Percentiles rank a stretch among this genome's conserved stretches.
Evolutionary conservation across 169 alveolate species (phyloP).

Genomic region (Prorocentrum cordatum): DNA sequence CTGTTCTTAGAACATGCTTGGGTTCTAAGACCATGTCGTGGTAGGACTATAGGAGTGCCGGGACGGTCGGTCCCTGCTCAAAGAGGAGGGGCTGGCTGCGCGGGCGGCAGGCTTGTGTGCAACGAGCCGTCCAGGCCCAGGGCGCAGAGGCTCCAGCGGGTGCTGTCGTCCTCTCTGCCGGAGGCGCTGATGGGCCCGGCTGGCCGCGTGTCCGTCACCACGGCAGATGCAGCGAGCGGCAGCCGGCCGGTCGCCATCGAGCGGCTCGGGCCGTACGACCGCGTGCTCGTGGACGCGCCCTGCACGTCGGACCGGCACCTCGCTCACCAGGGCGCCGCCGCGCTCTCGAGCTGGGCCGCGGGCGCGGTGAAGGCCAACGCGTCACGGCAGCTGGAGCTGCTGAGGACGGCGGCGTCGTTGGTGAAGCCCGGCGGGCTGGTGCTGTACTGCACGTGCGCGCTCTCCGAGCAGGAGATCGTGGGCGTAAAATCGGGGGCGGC

Average conservation of each 20-base stretch:
- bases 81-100: no score
- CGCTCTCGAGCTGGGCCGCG: slow-evolving; percentile 17
- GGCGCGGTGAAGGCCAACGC: slow-evolving; percentile 55
- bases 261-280: slow-evolving; percentile 23
- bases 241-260: neutral
- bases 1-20: no score
- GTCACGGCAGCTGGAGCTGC: slow-evolving; percentile 27
- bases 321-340: neutral
- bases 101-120: slow-evolving; percentile 1
- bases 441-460: slow-evolving; percentile 31
- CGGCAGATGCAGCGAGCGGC: slow-evolving; percentile 2
- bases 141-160: neutral
- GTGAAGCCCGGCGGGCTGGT: slow-evolving; percentile 24
- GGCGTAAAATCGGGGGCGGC: no score
- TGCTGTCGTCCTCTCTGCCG: slow-evolving; percentile 18
- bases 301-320: slow-evolving; percentile 48
- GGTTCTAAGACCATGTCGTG: no score
- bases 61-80: no score
- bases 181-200: neutral
- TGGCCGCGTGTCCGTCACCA: neutral
- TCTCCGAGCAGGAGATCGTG: slow-evolving; percentile 31
- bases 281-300: slow-evolving; percentile 16
- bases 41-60: no score
- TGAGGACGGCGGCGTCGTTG: neutral
- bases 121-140: slow-evolving; percentile 43